A percentile compares a stretch with the other conserved stretches of the same genome.
These are phyloP conservation scores for Claviceps sp. DNA, from an alignment of 2,329 filamentous ascomycete species.

Conservation along the genomic window DNA sequence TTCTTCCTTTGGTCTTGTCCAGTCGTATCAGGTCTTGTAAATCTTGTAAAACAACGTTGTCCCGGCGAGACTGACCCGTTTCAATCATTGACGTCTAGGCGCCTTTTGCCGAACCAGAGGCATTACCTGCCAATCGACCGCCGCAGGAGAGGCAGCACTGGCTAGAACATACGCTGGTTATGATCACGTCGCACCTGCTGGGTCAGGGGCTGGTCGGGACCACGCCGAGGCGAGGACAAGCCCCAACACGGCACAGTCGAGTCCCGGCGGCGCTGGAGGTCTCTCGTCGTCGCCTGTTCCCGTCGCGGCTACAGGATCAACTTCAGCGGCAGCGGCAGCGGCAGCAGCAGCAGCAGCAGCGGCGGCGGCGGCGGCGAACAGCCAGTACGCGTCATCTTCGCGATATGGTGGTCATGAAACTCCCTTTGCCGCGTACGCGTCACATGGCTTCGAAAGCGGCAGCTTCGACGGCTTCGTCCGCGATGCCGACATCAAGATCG, in stretches of 20 bases:
- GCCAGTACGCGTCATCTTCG: conserved; percentile 2
- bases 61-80: background rate
- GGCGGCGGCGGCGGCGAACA: background rate
- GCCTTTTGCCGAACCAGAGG: conserved; percentile 22
- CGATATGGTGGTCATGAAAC: background rate
- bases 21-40: no score
- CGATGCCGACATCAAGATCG: background rate
- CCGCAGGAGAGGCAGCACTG: conserved; percentile 4
- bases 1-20: no score
- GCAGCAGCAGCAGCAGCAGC: no score
- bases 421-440: background rate
- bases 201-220: background rate
- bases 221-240: background rate
- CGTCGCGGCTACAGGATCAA: no score
- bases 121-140: conserved; percentile 19
- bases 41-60: background rate
- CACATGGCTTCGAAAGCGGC: background rate
- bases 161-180: background rate
- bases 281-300: conserved; percentile 1
- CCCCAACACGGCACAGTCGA: conserved; percentile 4
- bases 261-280: background rate
- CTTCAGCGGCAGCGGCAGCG: no score
- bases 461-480: background rate
- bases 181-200: background rate
- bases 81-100: conserved; percentile 11